A percentile compares a stretch with the other conserved stretches of the same genome.
phyloP scores from a whole-genome alignment of 164 flowering plant genomes.

The Aristolochia californica region DNA sequence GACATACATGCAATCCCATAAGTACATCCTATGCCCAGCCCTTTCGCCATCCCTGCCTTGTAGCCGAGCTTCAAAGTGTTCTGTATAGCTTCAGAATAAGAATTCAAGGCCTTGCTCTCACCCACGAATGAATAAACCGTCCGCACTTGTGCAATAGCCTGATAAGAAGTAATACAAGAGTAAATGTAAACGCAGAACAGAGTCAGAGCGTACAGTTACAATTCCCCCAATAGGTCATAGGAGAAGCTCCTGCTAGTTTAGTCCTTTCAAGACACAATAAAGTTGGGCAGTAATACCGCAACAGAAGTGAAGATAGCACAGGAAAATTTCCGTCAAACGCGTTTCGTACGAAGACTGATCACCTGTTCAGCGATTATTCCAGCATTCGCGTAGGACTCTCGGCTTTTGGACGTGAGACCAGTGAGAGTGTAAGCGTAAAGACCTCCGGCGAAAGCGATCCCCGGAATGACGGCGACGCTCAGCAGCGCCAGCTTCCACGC shows the following conservation, averaged over 20 bases:
- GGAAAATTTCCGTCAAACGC: too few relatives aligned
- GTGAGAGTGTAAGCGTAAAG: constrained; percentile 89
- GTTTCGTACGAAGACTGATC: constrained; percentile 4
- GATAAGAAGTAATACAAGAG: background rate
- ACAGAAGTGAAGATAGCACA: too few relatives aligned
- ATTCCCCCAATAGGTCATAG: too few relatives aligned
- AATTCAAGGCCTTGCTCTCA: constrained; percentile 72
- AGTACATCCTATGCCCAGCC: constrained; percentile 91
- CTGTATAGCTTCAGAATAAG: constrained; percentile 84
- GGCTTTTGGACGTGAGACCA: constrained; percentile 89
- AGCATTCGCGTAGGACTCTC: constrained; percentile 85
- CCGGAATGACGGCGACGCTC: constrained; percentile 93
- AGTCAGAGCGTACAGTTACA: too few relatives aligned
- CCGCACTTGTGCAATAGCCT: constrained; percentile 97
- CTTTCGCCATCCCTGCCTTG: constrained; percentile 99
- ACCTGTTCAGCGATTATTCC: constrained; percentile 95
- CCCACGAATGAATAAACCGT: constrained; percentile 95
- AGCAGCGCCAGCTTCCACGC: constrained; percentile 93
- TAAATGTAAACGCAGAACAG: too few relatives aligned
- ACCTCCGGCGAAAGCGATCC: constrained; percentile 96
- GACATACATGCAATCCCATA: constrained; percentile 98
- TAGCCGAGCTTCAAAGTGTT: constrained; percentile 83
- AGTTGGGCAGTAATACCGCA: too few relatives aligned
- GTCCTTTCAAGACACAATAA: too few relatives aligned
- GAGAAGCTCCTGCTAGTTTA: too few relatives aligned